phyloP scores from a whole-genome alignment of 1,284 basidiomycete genomes.

The Tetrapyrgos nigripes region DNA sequence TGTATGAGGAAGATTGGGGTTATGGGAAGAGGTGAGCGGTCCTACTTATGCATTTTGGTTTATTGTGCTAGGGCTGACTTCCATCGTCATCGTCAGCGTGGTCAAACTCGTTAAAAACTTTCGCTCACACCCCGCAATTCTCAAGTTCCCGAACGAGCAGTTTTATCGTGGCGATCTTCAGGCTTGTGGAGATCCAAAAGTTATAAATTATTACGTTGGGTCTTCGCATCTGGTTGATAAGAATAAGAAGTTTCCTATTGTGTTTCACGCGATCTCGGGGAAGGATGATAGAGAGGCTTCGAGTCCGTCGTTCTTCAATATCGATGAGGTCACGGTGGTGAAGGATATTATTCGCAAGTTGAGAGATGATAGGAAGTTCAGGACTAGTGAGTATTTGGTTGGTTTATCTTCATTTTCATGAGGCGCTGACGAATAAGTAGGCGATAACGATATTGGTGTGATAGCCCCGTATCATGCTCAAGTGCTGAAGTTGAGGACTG shows the following conservation, averaged over 20 bases:
- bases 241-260: slow-evolving; percentile 45
- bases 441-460: slow-evolving; percentile 59
- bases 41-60: background rate
- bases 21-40: slow-evolving; percentile 48
- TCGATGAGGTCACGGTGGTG: slow-evolving; percentile 48
- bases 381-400: slow-evolving; percentile 43
- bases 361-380: slow-evolving; percentile 36
- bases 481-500: slow-evolving; percentile 51
- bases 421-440: slow-evolving; percentile 22
- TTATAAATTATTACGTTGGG: slow-evolving; percentile 41
- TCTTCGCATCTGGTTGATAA: slow-evolving; percentile 37
- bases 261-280: slow-evolving; percentile 54
- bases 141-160: slow-evolving; percentile 60
- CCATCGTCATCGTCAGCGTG: slow-evolving; percentile 36
- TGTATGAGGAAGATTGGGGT: slow-evolving; percentile 48
- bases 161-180: slow-evolving; percentile 62
- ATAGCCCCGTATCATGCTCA: slow-evolving; percentile 71
- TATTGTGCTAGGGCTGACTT: background rate
- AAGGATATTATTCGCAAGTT: slow-evolving; percentile 44
- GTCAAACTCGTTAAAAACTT: slow-evolving; percentile 62
- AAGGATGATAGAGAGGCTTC: slow-evolving; percentile 47
- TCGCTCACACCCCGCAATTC: slow-evolving; percentile 61
- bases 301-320: slow-evolving; percentile 58
- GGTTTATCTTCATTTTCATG: background rate
- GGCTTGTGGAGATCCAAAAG: slow-evolving; percentile 42